phyloP scores from a whole-genome alignment of 2,329 filamentous ascomycete species.

The Aureobasidium namibiae region DNA sequence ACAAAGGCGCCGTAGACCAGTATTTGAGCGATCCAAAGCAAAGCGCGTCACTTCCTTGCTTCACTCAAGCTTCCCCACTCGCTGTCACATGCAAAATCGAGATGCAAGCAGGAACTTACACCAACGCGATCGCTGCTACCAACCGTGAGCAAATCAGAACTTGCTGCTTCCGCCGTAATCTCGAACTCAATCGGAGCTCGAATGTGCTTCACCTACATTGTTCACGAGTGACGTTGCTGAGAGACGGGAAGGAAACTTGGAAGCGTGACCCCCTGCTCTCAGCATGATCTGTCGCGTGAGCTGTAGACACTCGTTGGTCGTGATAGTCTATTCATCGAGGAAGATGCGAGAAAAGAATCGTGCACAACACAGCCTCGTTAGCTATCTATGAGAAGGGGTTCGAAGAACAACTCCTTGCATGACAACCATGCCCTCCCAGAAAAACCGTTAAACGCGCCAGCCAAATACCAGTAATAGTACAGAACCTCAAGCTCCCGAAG shows the following conservation, averaged over 20 bases:
- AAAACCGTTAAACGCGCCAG: background rate
- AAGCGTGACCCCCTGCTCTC: no score
- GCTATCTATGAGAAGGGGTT: no score
- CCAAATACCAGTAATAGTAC: background rate
- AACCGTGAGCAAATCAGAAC: background rate
- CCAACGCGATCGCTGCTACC: background rate
- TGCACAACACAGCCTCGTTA: background rate
- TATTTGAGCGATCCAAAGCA: background rate
- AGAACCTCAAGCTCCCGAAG: background rate
- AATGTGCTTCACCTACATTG: background rate
- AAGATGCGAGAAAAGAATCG: background rate
- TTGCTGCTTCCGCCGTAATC: background rate
- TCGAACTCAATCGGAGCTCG: no score
- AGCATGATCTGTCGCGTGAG: no score
- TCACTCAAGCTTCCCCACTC: background rate
- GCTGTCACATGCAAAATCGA: conserved; percentile 4
- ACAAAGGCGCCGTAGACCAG: background rate
- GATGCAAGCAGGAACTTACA: background rate
- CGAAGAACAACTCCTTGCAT: background rate
- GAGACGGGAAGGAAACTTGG: background rate
- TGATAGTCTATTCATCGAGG: no score
- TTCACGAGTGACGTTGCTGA: background rate
- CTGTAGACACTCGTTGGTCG: no score
- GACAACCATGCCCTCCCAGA: background rate
- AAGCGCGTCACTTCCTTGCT: conserved; percentile 8